phyloP scores from a whole-genome alignment of 805 yeast genomes.

The Ogataea wickerhamii region DNA sequence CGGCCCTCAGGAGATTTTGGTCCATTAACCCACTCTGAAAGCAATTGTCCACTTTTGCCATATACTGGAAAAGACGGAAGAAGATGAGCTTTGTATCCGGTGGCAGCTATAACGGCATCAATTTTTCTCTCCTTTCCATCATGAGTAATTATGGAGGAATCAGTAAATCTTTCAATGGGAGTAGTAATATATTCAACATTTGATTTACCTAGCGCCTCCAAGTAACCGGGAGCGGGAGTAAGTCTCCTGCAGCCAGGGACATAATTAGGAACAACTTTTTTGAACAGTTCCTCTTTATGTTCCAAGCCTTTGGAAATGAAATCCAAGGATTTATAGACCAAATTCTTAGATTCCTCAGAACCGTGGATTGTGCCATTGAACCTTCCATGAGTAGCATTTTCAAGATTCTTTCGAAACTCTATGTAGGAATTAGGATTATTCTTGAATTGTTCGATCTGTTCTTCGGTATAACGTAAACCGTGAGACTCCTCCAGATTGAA shows the following conservation, averaged over 20 bases:
- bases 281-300: background rate
- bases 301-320: background rate
- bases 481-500: background rate
- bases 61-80: conserved; percentile 1
- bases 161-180: background rate
- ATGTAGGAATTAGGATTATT: background rate
- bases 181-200: background rate
- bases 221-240: conserved; percentile 1
- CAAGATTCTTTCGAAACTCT: background rate
- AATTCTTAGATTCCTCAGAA: background rate
- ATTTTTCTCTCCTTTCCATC: background rate
- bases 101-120: background rate
- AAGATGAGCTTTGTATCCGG: conserved; percentile 1
- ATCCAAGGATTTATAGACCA: background rate
- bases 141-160: background rate
- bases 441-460: background rate
- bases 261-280: conserved; percentile 1
- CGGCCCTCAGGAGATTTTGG: background rate
- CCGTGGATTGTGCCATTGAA: background rate
- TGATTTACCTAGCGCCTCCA: background rate
- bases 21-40: background rate
- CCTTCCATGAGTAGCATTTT: conserved; percentile 1
- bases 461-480: background rate
- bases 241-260: conserved; percentile 1
- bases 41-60: background rate